Conservation (phyloP, 768 basidiomycete species). For the Fomitopsis pulvina region DNA sequence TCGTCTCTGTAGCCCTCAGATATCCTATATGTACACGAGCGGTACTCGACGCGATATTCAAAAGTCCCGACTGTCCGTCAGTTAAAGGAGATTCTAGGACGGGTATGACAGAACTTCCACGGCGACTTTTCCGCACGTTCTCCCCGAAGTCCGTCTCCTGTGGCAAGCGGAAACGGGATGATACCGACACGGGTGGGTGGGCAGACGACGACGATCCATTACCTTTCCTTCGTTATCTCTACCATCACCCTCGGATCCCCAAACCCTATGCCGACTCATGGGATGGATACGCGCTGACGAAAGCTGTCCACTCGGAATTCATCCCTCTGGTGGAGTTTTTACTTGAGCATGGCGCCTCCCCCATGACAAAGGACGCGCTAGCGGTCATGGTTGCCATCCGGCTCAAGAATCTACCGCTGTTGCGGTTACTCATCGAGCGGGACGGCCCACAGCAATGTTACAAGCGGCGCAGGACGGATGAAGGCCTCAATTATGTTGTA, state of each 20-base stretch:
- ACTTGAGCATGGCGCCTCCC: constrained; percentile 67
- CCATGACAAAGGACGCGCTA: constrained; percentile 50
- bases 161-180: constrained; percentile 2
- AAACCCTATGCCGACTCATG: constrained; percentile 55
- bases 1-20: constrained; percentile 46
- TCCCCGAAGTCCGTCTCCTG: constrained; percentile 16
- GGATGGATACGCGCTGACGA: constrained; percentile 76
- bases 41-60: constrained; percentile 43
- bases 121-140: constrained; percentile 57
- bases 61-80: constrained; percentile 12
- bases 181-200: constrained; percentile 27
- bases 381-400: constrained; percentile 73
- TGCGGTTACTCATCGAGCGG: constrained; percentile 75
- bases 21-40: constrained; percentile 39
- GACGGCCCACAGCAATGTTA: constrained; percentile 5
- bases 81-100: not conserved
- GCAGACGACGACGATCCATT: constrained; percentile 47
- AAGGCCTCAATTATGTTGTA: constrained; percentile 14
- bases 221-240: constrained; percentile 58
- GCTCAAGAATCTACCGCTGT: constrained; percentile 56
- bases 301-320: constrained; percentile 64
- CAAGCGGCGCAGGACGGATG: constrained; percentile 11
- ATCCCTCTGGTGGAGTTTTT: constrained; percentile 63
- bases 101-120: constrained; percentile 47
- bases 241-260: constrained; percentile 31